Conservation (phyloP, 768 basidiomycete genomes). For the Phaffia tasmanica region DNA sequence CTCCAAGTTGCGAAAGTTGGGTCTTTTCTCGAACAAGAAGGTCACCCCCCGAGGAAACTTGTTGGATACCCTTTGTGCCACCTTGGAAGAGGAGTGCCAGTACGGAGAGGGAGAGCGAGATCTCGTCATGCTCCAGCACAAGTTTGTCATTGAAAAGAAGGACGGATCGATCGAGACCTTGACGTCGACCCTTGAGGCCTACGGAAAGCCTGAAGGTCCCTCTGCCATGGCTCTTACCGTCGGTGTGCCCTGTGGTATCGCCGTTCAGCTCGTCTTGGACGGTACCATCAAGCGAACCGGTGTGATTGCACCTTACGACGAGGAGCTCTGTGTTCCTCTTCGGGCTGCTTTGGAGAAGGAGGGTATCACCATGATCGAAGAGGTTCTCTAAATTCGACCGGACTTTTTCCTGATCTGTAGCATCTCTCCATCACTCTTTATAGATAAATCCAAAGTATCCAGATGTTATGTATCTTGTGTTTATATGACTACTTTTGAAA, state of each 20-base stretch:
- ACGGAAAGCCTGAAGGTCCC: slow-evolving; percentile 24
- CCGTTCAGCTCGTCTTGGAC: slow-evolving; percentile 80
- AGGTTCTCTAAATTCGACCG: slow-evolving; percentile 20
- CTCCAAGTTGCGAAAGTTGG: slow-evolving; percentile 85
- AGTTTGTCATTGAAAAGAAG: slow-evolving; percentile 80
- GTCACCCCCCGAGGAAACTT: slow-evolving; percentile 58
- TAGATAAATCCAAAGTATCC: too few species aligned
- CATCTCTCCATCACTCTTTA: too few species aligned
- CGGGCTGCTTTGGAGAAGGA: slow-evolving; percentile 33
- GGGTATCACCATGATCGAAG: slow-evolving; percentile 33
- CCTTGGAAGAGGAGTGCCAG: slow-evolving; percentile 80
- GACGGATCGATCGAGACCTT: slow-evolving; percentile 59
- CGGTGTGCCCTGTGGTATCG: slow-evolving; percentile 87
- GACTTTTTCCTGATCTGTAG: background rate
- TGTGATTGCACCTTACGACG: slow-evolving; percentile 73
- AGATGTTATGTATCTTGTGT: too few species aligned
- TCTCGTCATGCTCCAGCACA: slow-evolving; percentile 96
- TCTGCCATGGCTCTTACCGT: slow-evolving; percentile 43
- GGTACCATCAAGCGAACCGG: slow-evolving; percentile 68
- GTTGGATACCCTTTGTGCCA: slow-evolving; percentile 85
- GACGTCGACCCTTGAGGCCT: slow-evolving; percentile 26
- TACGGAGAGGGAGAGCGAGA: slow-evolving; percentile 86
- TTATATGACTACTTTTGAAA: too few species aligned
- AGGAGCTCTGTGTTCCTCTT: slow-evolving; percentile 43
- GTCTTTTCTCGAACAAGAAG: slow-evolving; percentile 65